These are phyloP conservation scores for Lenzites betulinus DNA, from an alignment of 768 basidiomycete genomes.

Conservation along the genomic window DNA sequence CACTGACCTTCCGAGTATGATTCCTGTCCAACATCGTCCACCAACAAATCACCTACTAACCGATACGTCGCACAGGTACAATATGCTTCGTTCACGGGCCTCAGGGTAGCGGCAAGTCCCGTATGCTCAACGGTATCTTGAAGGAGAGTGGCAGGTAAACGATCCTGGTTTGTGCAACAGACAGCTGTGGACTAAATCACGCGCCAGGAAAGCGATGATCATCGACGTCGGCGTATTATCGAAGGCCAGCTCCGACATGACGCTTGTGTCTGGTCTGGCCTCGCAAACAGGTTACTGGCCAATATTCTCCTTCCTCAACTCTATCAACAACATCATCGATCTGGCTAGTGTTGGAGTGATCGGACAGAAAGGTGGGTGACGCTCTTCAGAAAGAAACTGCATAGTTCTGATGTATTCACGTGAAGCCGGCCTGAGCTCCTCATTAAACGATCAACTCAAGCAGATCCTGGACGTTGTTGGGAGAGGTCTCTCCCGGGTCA, in stretches of 20 bases:
- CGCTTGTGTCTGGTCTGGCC: constrained; percentile 70
- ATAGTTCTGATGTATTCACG: neutral
- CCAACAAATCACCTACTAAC: neutral
- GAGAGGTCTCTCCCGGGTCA: constrained; percentile 66
- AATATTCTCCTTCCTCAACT: constrained; percentile 82
- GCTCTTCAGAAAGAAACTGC: neutral
- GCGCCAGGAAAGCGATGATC: constrained; percentile 60
- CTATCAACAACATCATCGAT: constrained; percentile 81
- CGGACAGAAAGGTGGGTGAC: constrained; percentile 83
- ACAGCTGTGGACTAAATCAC: no score
- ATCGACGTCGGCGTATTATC: constrained; percentile 83
- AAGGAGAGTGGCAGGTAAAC: constrained; percentile 53
- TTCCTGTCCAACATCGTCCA: neutral
- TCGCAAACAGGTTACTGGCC: constrained; percentile 88
- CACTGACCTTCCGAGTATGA: constrained; percentile 71
- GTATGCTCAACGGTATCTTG: constrained; percentile 56
- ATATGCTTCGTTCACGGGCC: constrained; percentile 81
- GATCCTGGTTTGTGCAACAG: no score
- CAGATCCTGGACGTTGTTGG: constrained; percentile 82
- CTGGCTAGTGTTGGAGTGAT: constrained; percentile 93
- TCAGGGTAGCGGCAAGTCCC: constrained; percentile 78
- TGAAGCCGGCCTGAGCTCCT: constrained; percentile 79
- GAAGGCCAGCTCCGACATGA: constrained; percentile 67
- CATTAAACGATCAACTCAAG: constrained; percentile 80
- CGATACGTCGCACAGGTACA: constrained; percentile 48